Conservation (phyloP, 495 filamentous ascomycete species). For the Hypoxylon rickii region DNA sequence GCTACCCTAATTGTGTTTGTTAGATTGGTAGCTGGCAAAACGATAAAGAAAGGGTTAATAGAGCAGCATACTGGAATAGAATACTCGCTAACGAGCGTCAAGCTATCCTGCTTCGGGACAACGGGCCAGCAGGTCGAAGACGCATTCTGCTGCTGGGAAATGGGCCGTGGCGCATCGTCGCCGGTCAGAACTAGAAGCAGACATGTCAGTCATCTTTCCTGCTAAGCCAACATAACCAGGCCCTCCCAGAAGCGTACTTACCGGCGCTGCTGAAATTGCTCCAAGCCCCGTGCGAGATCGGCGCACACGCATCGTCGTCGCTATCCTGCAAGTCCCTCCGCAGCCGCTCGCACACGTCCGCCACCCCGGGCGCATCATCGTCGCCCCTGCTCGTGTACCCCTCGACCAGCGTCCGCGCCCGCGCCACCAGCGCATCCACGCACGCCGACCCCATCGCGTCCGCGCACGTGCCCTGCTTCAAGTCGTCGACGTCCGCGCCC, state of each 20-base stretch:
- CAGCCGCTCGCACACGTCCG: slow-evolving; percentile 15
- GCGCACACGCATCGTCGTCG: slow-evolving; percentile 11
- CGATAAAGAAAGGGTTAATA: neutral
- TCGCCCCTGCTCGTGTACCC: neutral
- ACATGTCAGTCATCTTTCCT: slow-evolving; percentile 5
- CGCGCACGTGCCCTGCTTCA: slow-evolving; percentile 21
- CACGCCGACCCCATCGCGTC: slow-evolving; percentile 29
- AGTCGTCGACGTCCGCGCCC: neutral
- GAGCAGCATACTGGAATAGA: neutral
- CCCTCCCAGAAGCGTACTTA: slow-evolving; percentile 9
- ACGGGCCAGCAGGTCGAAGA: slow-evolving; percentile 34
- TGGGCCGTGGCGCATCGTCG: slow-evolving; percentile 3
- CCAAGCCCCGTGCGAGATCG: slow-evolving; percentile 12
- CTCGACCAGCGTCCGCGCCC: slow-evolving; percentile 2
- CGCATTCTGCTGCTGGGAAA: slow-evolving; percentile 21
- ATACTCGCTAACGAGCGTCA: slow-evolving; percentile 25
- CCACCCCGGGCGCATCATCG: neutral
- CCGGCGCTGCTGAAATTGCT: slow-evolving; percentile 20
- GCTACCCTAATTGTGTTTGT: slow-evolving; percentile 10
- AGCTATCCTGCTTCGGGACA: slow-evolving; percentile 30
- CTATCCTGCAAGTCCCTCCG: slow-evolving; percentile 12
- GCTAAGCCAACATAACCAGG: neutral
- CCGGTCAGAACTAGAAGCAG: slow-evolving; percentile 24
- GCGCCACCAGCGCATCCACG: slow-evolving; percentile 17
- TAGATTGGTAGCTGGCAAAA: neutral